phyloP scores from a whole-genome alignment of 345 rosid species.

The Aegle marmelos region DNA sequence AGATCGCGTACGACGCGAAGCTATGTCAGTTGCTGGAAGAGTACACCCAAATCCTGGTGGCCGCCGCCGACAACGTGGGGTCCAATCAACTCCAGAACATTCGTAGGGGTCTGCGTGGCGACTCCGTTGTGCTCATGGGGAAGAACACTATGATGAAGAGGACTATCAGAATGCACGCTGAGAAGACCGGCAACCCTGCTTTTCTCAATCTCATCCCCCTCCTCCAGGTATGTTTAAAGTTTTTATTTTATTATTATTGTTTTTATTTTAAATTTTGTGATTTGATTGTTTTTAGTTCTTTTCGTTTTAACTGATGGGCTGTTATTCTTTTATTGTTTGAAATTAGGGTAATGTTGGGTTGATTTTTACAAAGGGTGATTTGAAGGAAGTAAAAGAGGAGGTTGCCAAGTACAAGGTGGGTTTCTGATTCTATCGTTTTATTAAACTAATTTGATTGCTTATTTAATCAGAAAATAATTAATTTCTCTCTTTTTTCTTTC shows the following conservation, averaged over 20 bases:
- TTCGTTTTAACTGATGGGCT: neutral
- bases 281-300: neutral
- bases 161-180: conserved; percentile 70
- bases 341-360: conserved; percentile 86
- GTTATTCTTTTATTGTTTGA: neutral
- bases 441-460: neutral
- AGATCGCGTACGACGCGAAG: conserved; percentile 75
- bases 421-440: neutral
- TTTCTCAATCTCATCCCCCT: conserved; percentile 71
- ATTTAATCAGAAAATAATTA: neutral
- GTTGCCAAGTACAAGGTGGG: conserved; percentile 91
- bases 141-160: conserved; percentile 99
- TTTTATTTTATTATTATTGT: neutral
- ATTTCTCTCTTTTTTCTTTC: neutral
- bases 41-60: conserved; percentile 75
- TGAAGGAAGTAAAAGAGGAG: conserved; percentile 95
- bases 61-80: conserved; percentile 86
- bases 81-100: conserved; percentile 92
- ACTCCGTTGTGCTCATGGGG: conserved; percentile 88
- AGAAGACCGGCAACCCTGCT: conserved; percentile 59
- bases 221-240: conserved; percentile 54
- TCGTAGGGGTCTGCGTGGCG: conserved; percentile 75
- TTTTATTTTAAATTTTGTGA: neutral
- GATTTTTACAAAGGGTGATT: conserved; percentile 94
- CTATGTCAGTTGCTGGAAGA: conserved; percentile 76